A percentile compares a stretch with the other conserved stretches of the same genome.
phyloP scores from a whole-genome alignment of 345 rosid species.

The Populus euphratica region DNA sequence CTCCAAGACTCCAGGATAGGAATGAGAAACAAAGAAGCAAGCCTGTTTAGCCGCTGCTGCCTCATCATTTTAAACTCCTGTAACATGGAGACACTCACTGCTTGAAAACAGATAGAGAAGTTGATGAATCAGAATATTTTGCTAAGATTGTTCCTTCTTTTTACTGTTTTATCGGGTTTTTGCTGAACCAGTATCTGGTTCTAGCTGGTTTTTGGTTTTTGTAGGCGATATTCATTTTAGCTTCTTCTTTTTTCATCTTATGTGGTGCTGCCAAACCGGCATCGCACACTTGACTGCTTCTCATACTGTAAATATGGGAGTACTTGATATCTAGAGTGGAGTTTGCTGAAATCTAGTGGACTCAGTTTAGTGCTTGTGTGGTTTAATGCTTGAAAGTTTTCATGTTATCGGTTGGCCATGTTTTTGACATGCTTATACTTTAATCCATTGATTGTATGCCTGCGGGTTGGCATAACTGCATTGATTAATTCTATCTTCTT shows the following conservation, averaged over 20 bases:
- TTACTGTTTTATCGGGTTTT: constrained; percentile 21
- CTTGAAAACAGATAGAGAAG: constrained; percentile 28
- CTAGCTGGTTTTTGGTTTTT: constrained; percentile 19
- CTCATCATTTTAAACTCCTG: constrained; percentile 4
- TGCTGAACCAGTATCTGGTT: constrained; percentile 17
- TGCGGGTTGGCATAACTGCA: background rate
- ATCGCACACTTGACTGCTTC: constrained; percentile 40
- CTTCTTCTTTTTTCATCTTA: constrained; percentile 9
- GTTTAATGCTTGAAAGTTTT: constrained; percentile 10
- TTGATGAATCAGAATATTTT: constrained; percentile 21
- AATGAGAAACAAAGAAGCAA: constrained; percentile 55
- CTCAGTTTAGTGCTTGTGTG: constrained; percentile 26
- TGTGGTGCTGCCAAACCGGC: constrained; percentile 29
- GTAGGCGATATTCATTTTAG: constrained; percentile 36
- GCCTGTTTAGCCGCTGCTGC: constrained; percentile 35
- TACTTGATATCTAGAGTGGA: constrained; percentile 40
- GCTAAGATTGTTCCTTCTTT: constrained; percentile 21
- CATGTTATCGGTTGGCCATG: constrained; percentile 10
- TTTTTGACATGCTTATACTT: background rate
- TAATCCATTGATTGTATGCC: constrained; percentile 1
- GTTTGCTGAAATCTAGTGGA: constrained; percentile 37
- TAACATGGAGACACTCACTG: constrained; percentile 22
- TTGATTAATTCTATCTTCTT: background rate
- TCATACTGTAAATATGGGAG: constrained; percentile 65
- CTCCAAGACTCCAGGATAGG: constrained; percentile 58